These are phyloP conservation scores for Mesotaenium endlicherianum DNA, from an alignment of 139 green algal genomes.

Conservation along the genomic window DNA sequence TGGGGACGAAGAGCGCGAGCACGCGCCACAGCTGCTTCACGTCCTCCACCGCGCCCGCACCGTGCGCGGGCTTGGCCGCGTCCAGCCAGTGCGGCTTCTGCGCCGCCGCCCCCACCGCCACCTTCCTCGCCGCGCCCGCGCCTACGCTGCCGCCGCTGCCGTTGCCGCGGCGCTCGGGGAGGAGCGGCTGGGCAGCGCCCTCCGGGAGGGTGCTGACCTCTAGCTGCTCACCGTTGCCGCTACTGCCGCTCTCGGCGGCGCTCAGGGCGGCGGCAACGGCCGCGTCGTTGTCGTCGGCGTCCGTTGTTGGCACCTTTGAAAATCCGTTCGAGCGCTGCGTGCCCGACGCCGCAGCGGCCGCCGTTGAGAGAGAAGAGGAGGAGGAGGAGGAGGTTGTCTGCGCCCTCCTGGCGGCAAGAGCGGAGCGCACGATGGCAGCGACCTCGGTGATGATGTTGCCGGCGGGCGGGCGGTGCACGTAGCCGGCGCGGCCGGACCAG, in stretches of 20 bases:
- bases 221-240: not conserved
- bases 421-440: not conserved
- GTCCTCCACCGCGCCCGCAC: slow-evolving; percentile 45
- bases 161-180: not conserved
- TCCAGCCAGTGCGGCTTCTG: slow-evolving; percentile 42
- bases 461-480: slow-evolving; percentile 36
- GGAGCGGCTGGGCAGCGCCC: not conserved
- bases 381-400: not conserved
- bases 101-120: not conserved
- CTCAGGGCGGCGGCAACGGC: not conserved
- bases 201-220: not conserved
- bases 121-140: not conserved
- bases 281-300: not conserved
- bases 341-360: too few species aligned
- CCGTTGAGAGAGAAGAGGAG: too few species aligned
- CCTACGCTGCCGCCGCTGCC: not conserved
- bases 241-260: not conserved
- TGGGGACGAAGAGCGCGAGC: slow-evolving; percentile 50
- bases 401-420: not conserved
- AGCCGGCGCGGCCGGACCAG: slow-evolving; percentile 9
- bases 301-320: not conserved
- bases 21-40: slow-evolving; percentile 53
- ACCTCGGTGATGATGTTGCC: slow-evolving; percentile 40
- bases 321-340: not conserved
- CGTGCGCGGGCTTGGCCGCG: slow-evolving; percentile 34